Percentiles rank a stretch among this genome's conserved stretches.
These are phyloP conservation scores for Pseudogymnoascus sp. DNA, from an alignment of 2,329 filamentous ascomycete genomes.

Conservation along the genomic window DNA sequence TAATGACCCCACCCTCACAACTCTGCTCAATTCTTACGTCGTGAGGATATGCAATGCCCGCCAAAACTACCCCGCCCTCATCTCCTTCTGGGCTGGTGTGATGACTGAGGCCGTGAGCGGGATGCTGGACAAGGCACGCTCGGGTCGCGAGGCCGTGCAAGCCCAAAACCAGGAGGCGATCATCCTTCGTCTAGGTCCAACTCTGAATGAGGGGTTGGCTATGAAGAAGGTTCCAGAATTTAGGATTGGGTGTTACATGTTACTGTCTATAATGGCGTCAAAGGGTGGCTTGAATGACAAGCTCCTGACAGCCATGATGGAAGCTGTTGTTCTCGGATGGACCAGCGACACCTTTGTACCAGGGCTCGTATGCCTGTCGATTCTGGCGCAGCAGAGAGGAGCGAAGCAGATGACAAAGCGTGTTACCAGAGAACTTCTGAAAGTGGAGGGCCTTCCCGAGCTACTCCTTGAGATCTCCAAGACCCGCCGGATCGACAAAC, in stretches of 20 bases:
- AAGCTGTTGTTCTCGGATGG: slow-evolving; percentile 73
- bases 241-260: slow-evolving; percentile 84
- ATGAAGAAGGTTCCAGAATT: slow-evolving; percentile 69
- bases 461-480: slow-evolving; percentile 53
- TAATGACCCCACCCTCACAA: slow-evolving; percentile 67
- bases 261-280: slow-evolving; percentile 73
- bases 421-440: slow-evolving; percentile 60
- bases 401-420: slow-evolving; percentile 59
- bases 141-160: slow-evolving; percentile 67
- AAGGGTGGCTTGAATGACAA: slow-evolving; percentile 73
- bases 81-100: slow-evolving; percentile 87
- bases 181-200: slow-evolving; percentile 57
- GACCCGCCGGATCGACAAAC: slow-evolving; percentile 59
- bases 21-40: slow-evolving; percentile 68
- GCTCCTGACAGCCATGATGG: slow-evolving; percentile 80
- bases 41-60: slow-evolving; percentile 62
- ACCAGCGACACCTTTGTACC: slow-evolving; percentile 61
- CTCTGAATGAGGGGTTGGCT: slow-evolving; percentile 69
- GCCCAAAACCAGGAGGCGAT: slow-evolving; percentile 71
- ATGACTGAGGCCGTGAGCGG: slow-evolving; percentile 77
- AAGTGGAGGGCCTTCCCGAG: slow-evolving; percentile 49
- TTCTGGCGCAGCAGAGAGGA: slow-evolving; percentile 72
- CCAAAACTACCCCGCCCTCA: slow-evolving; percentile 65
- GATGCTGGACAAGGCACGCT: slow-evolving; percentile 68
- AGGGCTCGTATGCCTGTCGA: slow-evolving; percentile 69